Percentiles rank a stretch among this genome's conserved stretches.
phyloP scores from a whole-genome alignment of 805 yeast genomes.

The Allodekkera sacchari region DNA sequence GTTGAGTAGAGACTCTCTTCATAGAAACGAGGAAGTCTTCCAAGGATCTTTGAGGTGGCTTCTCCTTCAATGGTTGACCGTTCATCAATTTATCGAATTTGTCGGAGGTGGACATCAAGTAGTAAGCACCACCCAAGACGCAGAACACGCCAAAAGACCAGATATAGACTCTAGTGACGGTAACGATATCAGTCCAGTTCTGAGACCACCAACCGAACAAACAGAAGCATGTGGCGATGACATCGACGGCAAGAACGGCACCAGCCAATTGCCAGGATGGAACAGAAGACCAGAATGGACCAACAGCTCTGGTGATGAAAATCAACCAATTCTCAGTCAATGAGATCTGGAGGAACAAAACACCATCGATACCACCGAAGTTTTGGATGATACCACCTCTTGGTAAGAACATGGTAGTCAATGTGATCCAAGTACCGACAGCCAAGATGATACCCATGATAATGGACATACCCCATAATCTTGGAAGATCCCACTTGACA shows the following conservation, averaged over 20 bases:
- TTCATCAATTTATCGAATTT: constrained; percentile 71
- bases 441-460: constrained; percentile 76
- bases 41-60: constrained; percentile 51
- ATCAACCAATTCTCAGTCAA: constrained; percentile 94
- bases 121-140: constrained; percentile 89
- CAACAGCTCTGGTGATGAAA: constrained; percentile 90
- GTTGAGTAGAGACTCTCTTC: constrained; percentile 85
- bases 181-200: constrained; percentile 88
- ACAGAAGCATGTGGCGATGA: constrained; percentile 82
- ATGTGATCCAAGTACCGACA: constrained; percentile 83
- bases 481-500: constrained; percentile 90
- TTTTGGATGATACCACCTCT: constrained; percentile 89
- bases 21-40: constrained; percentile 78
- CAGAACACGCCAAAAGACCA: constrained; percentile 94
- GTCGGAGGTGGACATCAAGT: constrained; percentile 72
- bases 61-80: constrained; percentile 54
- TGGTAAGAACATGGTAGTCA: constrained; percentile 81
- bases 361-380: constrained; percentile 87
- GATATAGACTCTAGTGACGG: constrained; percentile 85
- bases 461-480: constrained; percentile 91
- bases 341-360: constrained; percentile 83
- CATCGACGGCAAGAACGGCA: constrained; percentile 81
- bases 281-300: constrained; percentile 91
- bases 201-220: constrained; percentile 94
- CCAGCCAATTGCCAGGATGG: constrained; percentile 95